phyloP scores from a whole-genome alignment of 768 basidiomycete genomes.

The Sarcodon sp. region DNA sequence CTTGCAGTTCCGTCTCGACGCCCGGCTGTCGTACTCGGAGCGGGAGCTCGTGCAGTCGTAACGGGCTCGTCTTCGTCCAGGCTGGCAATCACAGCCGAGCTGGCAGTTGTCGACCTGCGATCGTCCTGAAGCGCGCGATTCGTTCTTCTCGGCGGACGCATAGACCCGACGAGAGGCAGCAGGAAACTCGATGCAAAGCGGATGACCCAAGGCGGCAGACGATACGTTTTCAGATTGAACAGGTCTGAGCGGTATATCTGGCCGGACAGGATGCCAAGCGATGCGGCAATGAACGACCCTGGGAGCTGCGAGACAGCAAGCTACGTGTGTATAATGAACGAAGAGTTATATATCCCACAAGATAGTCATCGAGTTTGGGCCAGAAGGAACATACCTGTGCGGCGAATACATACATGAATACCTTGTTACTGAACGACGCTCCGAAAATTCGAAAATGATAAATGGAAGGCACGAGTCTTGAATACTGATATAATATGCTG shows the following conservation, averaged over 20 bases:
- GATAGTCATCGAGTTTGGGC: background rate
- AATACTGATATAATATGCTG: conserved; percentile 75
- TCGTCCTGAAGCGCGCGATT: conserved; percentile 67
- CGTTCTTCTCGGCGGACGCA: conserved; percentile 48
- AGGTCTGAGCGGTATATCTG: conserved; percentile 78
- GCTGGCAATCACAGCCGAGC: conserved; percentile 7
- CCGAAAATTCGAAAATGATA: conserved; percentile 74
- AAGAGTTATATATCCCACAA: background rate
- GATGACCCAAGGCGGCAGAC: conserved; percentile 50
- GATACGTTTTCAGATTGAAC: conserved; percentile 66
- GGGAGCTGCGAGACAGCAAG: conserved; percentile 58
- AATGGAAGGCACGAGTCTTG: conserved; percentile 58
- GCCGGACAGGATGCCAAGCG: conserved; percentile 57
- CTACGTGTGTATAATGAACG: conserved; percentile 23
- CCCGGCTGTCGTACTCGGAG: conserved; percentile 5
- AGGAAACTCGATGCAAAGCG: conserved; percentile 44
- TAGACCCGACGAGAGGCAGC: conserved; percentile 54
- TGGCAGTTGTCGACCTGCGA: conserved; percentile 8
- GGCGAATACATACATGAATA: conserved; percentile 58
- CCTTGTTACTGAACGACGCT: conserved; percentile 63
- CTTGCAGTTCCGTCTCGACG: conserved; percentile 1
- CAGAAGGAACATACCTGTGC: conserved; percentile 38
- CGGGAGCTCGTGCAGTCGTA: conserved; percentile 40
- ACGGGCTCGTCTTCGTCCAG: conserved; percentile 43
- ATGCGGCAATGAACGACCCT: conserved; percentile 45